These are phyloP conservation scores for Rhodomyrtus psidioides DNA, from an alignment of 441 rosid genomes.

Conservation along the genomic window DNA sequence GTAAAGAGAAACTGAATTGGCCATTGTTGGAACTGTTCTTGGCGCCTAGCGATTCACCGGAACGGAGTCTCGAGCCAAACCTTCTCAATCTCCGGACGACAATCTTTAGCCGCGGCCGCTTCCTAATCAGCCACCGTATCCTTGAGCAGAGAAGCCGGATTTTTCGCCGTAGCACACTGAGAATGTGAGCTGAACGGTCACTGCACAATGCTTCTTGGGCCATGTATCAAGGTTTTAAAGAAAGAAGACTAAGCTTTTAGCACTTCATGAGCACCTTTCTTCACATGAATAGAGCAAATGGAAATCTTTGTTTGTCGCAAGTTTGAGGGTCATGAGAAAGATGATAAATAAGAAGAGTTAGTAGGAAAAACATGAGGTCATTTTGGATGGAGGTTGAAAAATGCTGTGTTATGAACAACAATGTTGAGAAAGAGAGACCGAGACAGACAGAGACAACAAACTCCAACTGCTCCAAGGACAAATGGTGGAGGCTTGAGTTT, in stretches of 20 bases:
- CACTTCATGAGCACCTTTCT: background rate
- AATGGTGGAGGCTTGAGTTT: conserved; percentile 20
- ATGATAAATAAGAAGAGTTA: background rate
- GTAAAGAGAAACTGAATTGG: conserved; percentile 8
- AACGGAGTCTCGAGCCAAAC: conserved; percentile 27
- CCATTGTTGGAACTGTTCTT: background rate
- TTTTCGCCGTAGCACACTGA: conserved; percentile 39
- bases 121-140: conserved; percentile 49
- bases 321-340: background rate
- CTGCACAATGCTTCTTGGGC: conserved; percentile 3
- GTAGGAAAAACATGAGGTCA: background rate
- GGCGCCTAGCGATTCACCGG: conserved; percentile 17
- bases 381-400: background rate
- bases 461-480: conserved; percentile 35
- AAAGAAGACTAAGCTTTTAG: background rate
- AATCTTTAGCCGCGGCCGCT: conserved; percentile 47
- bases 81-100: conserved; percentile 48
- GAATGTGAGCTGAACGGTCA: conserved; percentile 21
- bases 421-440: conserved; percentile 1
- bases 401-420: background rate
- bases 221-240: background rate
- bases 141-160: conserved; percentile 38
- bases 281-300: background rate
- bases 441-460: conserved; percentile 15
- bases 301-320: background rate